Percentiles rank a stretch among this genome's conserved stretches.
These are phyloP conservation scores for Ampelocalamus luodianensis DNA, from an alignment of 176 grass and related monocot genomes.

Conservation along the genomic window DNA sequence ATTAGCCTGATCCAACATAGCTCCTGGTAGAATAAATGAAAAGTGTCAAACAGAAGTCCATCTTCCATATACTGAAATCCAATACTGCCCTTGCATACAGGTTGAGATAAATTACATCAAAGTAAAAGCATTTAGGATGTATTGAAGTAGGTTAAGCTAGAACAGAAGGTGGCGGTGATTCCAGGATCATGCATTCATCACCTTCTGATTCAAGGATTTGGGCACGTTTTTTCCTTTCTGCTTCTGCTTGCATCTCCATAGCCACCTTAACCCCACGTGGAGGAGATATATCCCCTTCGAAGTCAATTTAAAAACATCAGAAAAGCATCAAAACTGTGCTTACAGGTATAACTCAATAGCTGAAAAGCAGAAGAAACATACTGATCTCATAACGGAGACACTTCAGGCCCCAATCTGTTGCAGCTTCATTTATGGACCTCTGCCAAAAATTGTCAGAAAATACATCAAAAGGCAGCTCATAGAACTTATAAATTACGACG, in stretches of 20 bases:
- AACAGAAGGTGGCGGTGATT: not conserved
- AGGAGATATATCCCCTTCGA: conserved; percentile 89
- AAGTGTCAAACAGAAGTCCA: conserved; percentile 16
- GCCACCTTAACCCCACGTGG: conserved; percentile 79
- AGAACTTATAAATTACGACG: not conserved
- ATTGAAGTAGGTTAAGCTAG: conserved; percentile 32
- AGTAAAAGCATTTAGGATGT: conserved; percentile 31
- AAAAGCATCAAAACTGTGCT: not conserved
- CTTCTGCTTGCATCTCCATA: conserved; percentile 99
- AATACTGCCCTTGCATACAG: not conserved
- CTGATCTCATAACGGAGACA: conserved; percentile 96
- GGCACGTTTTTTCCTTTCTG: conserved; percentile 93
- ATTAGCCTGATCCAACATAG: conserved; percentile 87
- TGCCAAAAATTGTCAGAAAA: conserved; percentile 46
- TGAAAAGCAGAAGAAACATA: conserved; percentile 41
- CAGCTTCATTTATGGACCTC: conserved; percentile 93
- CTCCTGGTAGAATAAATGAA: conserved; percentile 46
- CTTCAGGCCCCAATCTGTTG: conserved; percentile 82
- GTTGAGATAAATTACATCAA: conserved; percentile 15
- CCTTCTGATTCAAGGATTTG: conserved; percentile 98
- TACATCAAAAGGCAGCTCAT: conserved; percentile 2
- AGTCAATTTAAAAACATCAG: conserved; percentile 35
- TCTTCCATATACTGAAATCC: not conserved
- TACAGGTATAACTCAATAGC: not conserved
- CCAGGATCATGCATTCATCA: conserved; percentile 28